Conservation (phyloP, 352 stramenopile genomes). For the Globisporangium emineosum region DNA sequence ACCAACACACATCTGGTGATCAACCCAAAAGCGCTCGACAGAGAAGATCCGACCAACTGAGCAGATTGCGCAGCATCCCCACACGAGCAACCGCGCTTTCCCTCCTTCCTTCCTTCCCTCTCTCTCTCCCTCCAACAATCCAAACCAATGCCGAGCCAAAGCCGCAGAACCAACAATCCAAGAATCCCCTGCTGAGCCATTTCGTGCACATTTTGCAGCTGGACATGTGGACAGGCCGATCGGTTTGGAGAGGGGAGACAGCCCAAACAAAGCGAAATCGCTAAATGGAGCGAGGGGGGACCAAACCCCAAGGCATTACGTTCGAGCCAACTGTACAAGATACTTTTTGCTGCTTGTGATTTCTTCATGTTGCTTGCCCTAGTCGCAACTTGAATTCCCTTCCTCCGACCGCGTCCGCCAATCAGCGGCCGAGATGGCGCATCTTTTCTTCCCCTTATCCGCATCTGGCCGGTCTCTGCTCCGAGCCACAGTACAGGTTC, state of each 20-base stretch:
- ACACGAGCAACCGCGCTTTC: background rate
- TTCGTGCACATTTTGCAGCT: background rate
- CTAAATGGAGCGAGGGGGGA: constrained; percentile 4
- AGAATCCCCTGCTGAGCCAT: too few species aligned
- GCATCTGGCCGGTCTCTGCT: constrained; percentile 3
- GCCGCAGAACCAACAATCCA: background rate
- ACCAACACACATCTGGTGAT: background rate
- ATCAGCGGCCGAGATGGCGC: constrained; percentile 18
- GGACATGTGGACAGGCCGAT: background rate
- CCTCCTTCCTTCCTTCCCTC: too few species aligned
- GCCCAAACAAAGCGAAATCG: background rate
- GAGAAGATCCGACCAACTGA: background rate
- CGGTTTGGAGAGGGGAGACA: background rate
- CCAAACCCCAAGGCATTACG: constrained; percentile 2
- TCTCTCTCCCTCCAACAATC: background rate
- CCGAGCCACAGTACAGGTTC: constrained; percentile 6
- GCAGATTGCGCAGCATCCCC: background rate
- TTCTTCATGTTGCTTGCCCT: constrained; percentile 6
- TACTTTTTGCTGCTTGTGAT: constrained; percentile 25
- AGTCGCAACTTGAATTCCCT: constrained; percentile 8
- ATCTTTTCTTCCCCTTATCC: constrained; percentile 22
- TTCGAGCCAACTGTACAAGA: constrained; percentile 19
- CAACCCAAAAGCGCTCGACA: background rate
- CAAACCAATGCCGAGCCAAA: background rate
- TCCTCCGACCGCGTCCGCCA: constrained; percentile 12